These are phyloP conservation scores for Plasmodium ovale DNA, from an alignment of 169 alveolate species.

Conservation along the genomic window DNA sequence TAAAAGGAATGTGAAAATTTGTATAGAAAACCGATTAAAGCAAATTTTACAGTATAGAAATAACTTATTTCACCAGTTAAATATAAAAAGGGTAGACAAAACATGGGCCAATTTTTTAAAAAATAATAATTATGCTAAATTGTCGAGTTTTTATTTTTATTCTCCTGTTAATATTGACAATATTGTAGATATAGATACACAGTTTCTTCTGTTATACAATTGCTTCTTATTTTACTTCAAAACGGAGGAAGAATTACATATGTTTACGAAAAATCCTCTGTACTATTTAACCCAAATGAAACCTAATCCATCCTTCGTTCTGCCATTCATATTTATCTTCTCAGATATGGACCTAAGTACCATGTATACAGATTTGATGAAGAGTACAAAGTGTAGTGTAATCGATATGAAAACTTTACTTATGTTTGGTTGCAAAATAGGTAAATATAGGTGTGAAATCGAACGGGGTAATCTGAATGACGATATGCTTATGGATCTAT, in stretches of 20 bases:
- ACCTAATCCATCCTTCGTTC: slow-evolving; percentile 53
- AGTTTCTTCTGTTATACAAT: slow-evolving; percentile 27
- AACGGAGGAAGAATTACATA: slow-evolving; percentile 36
- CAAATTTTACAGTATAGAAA: slow-evolving; percentile 23
- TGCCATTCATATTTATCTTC: slow-evolving; percentile 44
- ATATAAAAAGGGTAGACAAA: slow-evolving; percentile 41
- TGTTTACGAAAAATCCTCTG: slow-evolving; percentile 21
- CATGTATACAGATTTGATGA: slow-evolving; percentile 11
- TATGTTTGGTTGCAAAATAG: slow-evolving; percentile 42
- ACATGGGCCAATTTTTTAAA: slow-evolving; percentile 71
- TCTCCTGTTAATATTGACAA: slow-evolving; percentile 52
- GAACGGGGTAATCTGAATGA: slow-evolving; percentile 12
- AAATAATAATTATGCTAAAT: slow-evolving; percentile 58
- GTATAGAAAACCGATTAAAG: slow-evolving; percentile 26
- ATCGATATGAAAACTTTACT: slow-evolving; percentile 31
- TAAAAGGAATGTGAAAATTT: slow-evolving; percentile 7
- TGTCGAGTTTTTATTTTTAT: slow-evolving; percentile 51
- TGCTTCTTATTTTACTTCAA: slow-evolving; percentile 49
- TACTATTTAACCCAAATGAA: slow-evolving; percentile 33
- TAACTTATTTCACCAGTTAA: slow-evolving; percentile 52
- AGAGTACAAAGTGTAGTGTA: slow-evolving; percentile 32
- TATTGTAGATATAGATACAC: slow-evolving; percentile 55
- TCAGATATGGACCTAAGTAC: neutral
- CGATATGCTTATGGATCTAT: slow-evolving; percentile 9
- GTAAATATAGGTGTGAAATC: slow-evolving; percentile 8